Conservation (phyloP, 2,329 filamentous ascomycete species). For the Stemphylium lycopersici region DNA sequence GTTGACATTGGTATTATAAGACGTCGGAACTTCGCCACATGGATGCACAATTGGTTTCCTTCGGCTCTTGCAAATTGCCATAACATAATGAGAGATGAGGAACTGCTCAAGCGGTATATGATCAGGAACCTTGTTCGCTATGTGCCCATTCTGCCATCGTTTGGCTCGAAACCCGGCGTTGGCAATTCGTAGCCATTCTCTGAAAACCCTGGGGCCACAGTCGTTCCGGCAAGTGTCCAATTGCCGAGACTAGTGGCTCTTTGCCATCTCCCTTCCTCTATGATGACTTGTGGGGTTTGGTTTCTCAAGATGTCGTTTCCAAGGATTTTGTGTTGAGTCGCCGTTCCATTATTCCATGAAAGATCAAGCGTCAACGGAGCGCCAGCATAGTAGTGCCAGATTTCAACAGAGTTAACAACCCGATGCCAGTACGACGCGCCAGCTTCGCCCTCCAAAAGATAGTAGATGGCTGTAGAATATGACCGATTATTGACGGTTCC, state of each 20-base stretch:
- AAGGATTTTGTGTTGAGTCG: slow-evolving; percentile 38
- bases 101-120: neutral
- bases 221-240: slow-evolving; percentile 57
- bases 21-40: too few relatives aligned
- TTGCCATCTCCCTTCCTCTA: slow-evolving; percentile 55
- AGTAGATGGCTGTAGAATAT: slow-evolving; percentile 60
- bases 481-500: slow-evolving; percentile 46
- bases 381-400: slow-evolving; percentile 63
- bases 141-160: neutral
- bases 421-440: slow-evolving; percentile 59
- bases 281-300: slow-evolving; percentile 54
- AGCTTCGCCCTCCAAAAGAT: slow-evolving; percentile 55
- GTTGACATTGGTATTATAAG: too few relatives aligned
- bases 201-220: slow-evolving; percentile 28
- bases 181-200: slow-evolving; percentile 29
- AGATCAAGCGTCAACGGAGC: slow-evolving; percentile 57
- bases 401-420: slow-evolving; percentile 55
- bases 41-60: too few relatives aligned
- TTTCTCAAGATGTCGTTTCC: slow-evolving; percentile 54
- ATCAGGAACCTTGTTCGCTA: too few relatives aligned
- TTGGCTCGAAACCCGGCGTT: slow-evolving; percentile 22
- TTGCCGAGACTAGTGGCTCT: slow-evolving; percentile 53
- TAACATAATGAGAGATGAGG: neutral
- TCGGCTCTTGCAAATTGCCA: neutral
- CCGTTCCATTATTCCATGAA: slow-evolving; percentile 52